Conservation (phyloP, 768 basidiomycete genomes). For the Wakefieldia striispora region DNA sequence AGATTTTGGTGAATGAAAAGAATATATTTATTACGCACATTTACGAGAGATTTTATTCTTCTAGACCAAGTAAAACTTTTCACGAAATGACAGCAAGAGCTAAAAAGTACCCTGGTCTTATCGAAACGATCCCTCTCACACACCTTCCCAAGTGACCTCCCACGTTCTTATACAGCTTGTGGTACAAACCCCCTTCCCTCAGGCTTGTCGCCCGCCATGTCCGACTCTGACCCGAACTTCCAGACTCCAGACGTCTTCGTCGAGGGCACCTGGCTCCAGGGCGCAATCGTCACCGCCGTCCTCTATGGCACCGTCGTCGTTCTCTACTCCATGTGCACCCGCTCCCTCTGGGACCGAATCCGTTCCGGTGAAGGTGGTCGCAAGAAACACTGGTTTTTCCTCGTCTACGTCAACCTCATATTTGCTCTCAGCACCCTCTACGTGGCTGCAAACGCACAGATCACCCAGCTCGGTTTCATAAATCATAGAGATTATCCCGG, state of each 20-base stretch:
- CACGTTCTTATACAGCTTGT: background rate
- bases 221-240: conserved; percentile 5
- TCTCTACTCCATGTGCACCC: conserved; percentile 25
- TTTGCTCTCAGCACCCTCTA: conserved; percentile 31
- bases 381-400: conserved; percentile 27
- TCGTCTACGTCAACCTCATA: conserved; percentile 28
- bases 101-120: no score
- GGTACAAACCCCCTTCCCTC: background rate
- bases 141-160: background rate
- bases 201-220: conserved; percentile 18
- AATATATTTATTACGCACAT: no score
- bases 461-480: conserved; percentile 32
- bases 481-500: conserved; percentile 32
- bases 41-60: no score
- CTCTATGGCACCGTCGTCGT: conserved; percentile 29
- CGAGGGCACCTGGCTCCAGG: conserved; percentile 32
- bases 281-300: conserved; percentile 27
- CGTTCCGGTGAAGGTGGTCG: conserved; percentile 1
- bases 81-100: no score
- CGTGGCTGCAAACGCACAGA: conserved; percentile 18
- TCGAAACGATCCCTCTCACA: no score
- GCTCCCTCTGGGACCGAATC: conserved; percentile 27
- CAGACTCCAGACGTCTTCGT: conserved; percentile 14
- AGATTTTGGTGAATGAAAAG: no score
- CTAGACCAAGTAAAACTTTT: no score